Base-by-base conservation (phyloP, 352 stramenopile genomes). In the Peronosclerospora sorghi region DNA sequence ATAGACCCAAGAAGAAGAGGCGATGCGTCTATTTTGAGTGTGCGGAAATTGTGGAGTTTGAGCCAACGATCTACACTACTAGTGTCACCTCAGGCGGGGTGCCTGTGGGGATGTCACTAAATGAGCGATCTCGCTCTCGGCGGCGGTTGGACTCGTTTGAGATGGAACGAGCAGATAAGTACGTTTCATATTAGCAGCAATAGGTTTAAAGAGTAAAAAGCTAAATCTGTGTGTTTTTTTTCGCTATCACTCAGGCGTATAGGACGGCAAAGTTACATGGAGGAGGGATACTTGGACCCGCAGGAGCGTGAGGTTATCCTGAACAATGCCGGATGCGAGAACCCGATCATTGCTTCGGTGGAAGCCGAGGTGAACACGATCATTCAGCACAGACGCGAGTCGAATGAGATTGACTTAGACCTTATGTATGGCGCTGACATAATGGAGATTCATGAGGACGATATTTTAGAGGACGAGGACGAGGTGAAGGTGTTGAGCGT, bases 41-140 rank as follows among this genome's bases (percentile, higher is more conserved):
- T 8, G 77, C 77, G 1, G 77, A 90, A n/a, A 87, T 90, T 28
- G 73, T 87, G 35, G 77, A 90, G 60, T 90, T 90, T 28, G 77
- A 90, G 52, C 77, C 77, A 4, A 90, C 77, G 8, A 56, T 86
- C 13, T 87, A 77, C 65, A 90, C 77, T 13, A 90, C 77, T 18
- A 78, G 65, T 3, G 66, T 90, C 40, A 90, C 78, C 34, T 90
- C 78, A 0, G 74, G 78, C 8, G 77, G 77, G 26, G 74, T 89
- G 21, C 77, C 77, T 28, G 56, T 89, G 17, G 77, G 77, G 1
- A 62, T 89, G 58, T 89, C 77, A 39, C 58, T 86, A 20, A 74
- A 83, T 41, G 77, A 89, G 44, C 72, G 77, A 26, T 85, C 74
- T 26, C 68, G 77, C 9, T 81, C 67, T 28, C 72, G 77, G n/a